These are phyloP conservation scores for Pseudozyma sp. DNA, from an alignment of 1,284 basidiomycete species.

Conservation along the genomic window DNA sequence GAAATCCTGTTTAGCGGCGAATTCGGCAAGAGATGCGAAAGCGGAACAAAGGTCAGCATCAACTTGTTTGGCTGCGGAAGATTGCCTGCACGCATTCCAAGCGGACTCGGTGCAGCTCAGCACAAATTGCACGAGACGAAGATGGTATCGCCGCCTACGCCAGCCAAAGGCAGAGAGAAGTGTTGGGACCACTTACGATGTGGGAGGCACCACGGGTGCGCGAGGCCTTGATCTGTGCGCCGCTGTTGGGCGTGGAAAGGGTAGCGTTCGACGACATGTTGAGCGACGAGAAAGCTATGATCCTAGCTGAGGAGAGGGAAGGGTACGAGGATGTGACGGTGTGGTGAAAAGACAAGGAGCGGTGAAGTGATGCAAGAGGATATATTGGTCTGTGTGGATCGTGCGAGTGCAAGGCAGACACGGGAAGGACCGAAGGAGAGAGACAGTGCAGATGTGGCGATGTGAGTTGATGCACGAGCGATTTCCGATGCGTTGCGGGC, in stretches of 20 bases:
- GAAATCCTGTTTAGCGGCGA: constrained; percentile 75
- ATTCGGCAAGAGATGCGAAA: not conserved
- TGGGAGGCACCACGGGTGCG: constrained; percentile 66
- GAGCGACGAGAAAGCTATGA: constrained; percentile 2
- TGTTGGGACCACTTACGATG: constrained; percentile 58
- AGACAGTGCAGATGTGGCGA: constrained; percentile 1
- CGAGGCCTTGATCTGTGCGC: constrained; percentile 62
- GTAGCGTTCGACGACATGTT: constrained; percentile 54
- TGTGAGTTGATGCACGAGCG: constrained; percentile 11
- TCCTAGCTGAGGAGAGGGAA: not conserved
- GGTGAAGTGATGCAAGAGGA: not conserved
- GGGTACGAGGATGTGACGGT: not conserved
- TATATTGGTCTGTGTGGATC: constrained; percentile 5
- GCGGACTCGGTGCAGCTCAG: too few species aligned
- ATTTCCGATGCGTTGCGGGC: constrained; percentile 1
- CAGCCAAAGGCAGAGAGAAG: too few species aligned
- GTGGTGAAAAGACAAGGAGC: not conserved
- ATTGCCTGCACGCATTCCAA: not conserved
- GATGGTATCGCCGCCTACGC: too few species aligned
- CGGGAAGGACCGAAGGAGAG: not conserved
- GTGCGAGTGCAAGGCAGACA: not conserved
- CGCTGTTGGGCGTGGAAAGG: constrained; percentile 63
- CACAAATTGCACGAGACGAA: too few species aligned
- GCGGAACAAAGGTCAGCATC: not conserved
- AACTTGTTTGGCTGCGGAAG: too few species aligned